Conservation (phyloP, 805 yeast genomes). For the Candida chauliodis region DNA sequence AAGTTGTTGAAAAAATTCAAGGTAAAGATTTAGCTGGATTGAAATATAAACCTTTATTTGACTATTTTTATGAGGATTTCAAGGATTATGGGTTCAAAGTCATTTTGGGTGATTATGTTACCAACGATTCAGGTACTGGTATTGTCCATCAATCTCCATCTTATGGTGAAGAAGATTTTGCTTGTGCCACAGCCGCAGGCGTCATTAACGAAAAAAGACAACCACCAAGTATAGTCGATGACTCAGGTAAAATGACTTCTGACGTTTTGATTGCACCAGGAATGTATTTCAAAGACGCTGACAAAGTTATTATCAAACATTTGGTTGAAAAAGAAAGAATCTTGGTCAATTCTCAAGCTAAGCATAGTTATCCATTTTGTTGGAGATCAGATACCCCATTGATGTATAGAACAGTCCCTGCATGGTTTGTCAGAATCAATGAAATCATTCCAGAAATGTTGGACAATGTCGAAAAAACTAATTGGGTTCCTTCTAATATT, state of each 20-base stretch:
- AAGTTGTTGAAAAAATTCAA: conserved; percentile 71
- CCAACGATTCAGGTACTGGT: conserved; percentile 97
- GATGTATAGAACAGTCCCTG: conserved; percentile 93
- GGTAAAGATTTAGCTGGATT: conserved; percentile 80
- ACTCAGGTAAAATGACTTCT: conserved; percentile 76
- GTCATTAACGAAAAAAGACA: conserved; percentile 61
- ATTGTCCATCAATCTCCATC: conserved; percentile 98
- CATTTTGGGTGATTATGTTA: conserved; percentile 77
- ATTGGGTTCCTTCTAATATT: conserved; percentile 90
- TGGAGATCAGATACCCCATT: conserved; percentile 99
- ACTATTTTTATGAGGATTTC: conserved; percentile 73
- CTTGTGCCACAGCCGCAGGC: conserved; percentile 72
- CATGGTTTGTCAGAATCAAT: conserved; percentile 94
- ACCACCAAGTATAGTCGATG: conserved; percentile 96
- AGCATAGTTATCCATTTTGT: conserved; percentile 98
- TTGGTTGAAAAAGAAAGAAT: conserved; percentile 76
- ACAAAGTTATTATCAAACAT: conserved; percentile 80
- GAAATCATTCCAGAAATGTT: conserved; percentile 88
- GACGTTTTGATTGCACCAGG: conserved; percentile 78
- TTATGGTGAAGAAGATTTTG: conserved; percentile 98
- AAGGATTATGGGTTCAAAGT: conserved; percentile 80
- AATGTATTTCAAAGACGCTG: conserved; percentile 92
- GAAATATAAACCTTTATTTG: conserved; percentile 79
- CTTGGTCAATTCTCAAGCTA: conserved; percentile 74
- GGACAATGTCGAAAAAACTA: conserved; percentile 76